phyloP scores from a whole-genome alignment of 2,329 filamentous ascomycete species.

The Fonsecaea monophora region DNA sequence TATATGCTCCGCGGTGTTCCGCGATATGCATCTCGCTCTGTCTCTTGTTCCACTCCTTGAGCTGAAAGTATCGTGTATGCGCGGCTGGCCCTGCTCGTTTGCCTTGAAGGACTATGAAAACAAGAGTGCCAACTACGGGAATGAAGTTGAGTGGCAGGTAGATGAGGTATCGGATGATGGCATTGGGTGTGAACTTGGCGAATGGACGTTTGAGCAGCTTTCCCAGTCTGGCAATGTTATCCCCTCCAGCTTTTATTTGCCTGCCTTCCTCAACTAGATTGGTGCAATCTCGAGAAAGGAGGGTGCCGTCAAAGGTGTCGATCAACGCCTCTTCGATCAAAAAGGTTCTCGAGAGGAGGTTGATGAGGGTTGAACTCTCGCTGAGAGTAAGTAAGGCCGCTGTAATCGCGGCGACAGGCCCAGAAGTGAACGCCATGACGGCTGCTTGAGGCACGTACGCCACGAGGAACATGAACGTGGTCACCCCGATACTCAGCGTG shows the following conservation, averaged over 20 bases:
- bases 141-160: conserved; percentile 94
- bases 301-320: conserved; percentile 83
- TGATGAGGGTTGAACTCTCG: conserved; percentile 62
- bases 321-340: conserved; percentile 81
- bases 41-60: conserved; percentile 78
- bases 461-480: conserved; percentile 82
- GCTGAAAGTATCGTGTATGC: conserved; percentile 79
- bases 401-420: conserved; percentile 70
- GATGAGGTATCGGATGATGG: conserved; percentile 78
- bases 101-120: conserved; percentile 81
- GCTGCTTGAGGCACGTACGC: conserved; percentile 86
- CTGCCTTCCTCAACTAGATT: conserved; percentile 76
- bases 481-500: conserved; percentile 73
- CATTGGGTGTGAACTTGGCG: conserved; percentile 59
- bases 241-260: conserved; percentile 66
- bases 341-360: conserved; percentile 69
- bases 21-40: conserved; percentile 73
- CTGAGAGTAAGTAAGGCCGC: conserved; percentile 64
- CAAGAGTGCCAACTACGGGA: conserved; percentile 80
- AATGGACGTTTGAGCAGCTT: conserved; percentile 64
- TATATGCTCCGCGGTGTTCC: conserved; percentile 76
- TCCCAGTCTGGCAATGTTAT: conserved; percentile 63
- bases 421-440: conserved; percentile 81
- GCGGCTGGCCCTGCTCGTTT: conserved; percentile 60
- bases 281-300: conserved; percentile 62